Conservation (phyloP, 345 rosid genomes). For the Eucalyptus marginata region DNA sequence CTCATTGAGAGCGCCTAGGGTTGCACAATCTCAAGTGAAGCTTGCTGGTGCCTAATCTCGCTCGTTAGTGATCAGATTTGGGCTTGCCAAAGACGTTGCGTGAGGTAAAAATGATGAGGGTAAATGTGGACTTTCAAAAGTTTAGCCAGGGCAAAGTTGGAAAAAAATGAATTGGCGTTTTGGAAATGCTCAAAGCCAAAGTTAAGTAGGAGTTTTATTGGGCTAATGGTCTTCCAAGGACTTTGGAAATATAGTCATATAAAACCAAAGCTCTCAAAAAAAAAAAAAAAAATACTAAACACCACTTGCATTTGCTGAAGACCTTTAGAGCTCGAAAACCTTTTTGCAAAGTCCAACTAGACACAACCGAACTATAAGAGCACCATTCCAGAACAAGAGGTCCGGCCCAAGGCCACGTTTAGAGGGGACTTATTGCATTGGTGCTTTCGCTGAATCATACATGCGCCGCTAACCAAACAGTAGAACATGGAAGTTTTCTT, state of each 20-base stretch:
- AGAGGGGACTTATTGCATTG: not conserved
- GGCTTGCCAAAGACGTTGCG: rapidly evolving
- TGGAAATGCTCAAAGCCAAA: rapidly evolving
- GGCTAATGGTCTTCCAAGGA: not conserved
- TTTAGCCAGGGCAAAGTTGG: not conserved
- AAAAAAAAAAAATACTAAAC: rapidly evolving
- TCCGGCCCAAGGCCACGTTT: not conserved
- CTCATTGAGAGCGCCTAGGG: not conserved
- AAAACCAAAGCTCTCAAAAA: not conserved
- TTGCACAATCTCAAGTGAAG: not conserved
- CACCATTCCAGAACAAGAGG: not conserved
- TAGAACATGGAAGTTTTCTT: not conserved
- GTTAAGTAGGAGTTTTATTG: not conserved
- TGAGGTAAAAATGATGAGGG: not conserved
- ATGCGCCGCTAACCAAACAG: not conserved
- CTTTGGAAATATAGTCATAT: not conserved
- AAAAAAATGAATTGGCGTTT: rapidly evolving
- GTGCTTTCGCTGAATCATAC: not conserved
- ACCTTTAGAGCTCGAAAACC: not conserved
- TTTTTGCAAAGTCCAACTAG: not conserved
- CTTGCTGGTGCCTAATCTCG: rapidly evolving
- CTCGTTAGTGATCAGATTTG: rapidly evolving
- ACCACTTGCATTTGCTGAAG: not conserved
- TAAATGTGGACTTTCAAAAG: not conserved
- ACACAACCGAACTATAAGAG: not conserved